Conservation (phyloP, 2,329 filamentous ascomycete genomes). For the Colletotrichum tropicicola region DNA sequence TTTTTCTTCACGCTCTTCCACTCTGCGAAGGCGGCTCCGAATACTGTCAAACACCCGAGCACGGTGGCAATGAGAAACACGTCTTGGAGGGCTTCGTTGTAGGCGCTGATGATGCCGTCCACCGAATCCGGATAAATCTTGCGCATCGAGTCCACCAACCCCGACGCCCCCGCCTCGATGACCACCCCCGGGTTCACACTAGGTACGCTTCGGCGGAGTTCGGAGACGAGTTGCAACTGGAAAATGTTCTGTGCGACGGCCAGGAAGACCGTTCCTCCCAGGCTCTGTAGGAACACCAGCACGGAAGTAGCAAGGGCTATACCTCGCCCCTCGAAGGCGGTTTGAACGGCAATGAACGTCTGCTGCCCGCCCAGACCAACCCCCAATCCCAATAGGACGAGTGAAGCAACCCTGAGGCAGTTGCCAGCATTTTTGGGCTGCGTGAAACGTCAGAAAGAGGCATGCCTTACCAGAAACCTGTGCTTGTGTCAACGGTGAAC, state of each 20-base stretch:
- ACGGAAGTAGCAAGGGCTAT: conserved; percentile 21
- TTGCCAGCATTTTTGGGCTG: not conserved
- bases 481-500: conserved; percentile 8
- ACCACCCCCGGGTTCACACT: conserved; percentile 10
- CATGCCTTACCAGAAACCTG: conserved; percentile 2
- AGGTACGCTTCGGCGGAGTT: conserved; percentile 16
- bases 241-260: conserved; percentile 24
- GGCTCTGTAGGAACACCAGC: conserved; percentile 17
- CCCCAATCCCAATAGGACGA: not conserved
- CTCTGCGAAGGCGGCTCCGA: conserved; percentile 23
- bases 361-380: conserved; percentile 10
- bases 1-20: conserved; percentile 23
- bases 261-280: conserved; percentile 17
- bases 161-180: conserved; percentile 16
- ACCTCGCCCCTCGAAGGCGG: conserved; percentile 20
- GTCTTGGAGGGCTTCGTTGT: conserved; percentile 57
- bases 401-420: conserved; percentile 7
- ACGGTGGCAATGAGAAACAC: conserved; percentile 57
- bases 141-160: not conserved
- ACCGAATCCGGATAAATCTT: conserved; percentile 31
- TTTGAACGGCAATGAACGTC: conserved; percentile 22
- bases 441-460: not conserved
- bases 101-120: conserved; percentile 53
- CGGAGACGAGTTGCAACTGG: conserved; percentile 3
- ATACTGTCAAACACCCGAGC: not conserved